Percentiles rank a stretch among this genome's conserved stretches.
These are phyloP conservation scores for Bipolaris oryzae DNA, from an alignment of 2,329 filamentous ascomycete genomes.

Conservation along the genomic window DNA sequence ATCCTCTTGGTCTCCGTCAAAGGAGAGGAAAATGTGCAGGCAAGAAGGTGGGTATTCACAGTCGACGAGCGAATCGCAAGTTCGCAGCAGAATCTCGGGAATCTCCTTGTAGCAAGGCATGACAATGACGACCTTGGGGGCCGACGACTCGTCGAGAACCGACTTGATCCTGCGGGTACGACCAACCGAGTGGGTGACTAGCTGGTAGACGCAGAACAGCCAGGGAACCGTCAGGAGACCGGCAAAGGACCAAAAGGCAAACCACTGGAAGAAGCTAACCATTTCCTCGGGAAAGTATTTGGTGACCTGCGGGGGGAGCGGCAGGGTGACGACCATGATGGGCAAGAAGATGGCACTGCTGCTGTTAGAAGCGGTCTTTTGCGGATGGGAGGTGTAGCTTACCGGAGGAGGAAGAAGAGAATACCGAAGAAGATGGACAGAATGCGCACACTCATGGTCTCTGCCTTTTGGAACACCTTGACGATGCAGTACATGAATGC, in stretches of 20 bases:
- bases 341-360: constrained; percentile 81
- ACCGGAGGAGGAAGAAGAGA: constrained; percentile 78
- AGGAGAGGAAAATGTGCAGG: constrained; percentile 93
- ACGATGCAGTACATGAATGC: constrained; percentile 89
- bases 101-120: constrained; percentile 98
- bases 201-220: constrained; percentile 90
- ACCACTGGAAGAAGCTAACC: constrained; percentile 82
- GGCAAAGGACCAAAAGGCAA: constrained; percentile 93
- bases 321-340: constrained; percentile 91
- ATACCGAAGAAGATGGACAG: constrained; percentile 77
- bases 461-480: constrained; percentile 88
- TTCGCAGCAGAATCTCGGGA: constrained; percentile 80
- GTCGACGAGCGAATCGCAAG: constrained; percentile 88
- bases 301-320: constrained; percentile 74
- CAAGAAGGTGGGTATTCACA: constrained; percentile 93
- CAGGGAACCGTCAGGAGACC: constrained; percentile 84
- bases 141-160: constrained; percentile 80
- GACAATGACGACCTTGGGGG: constrained; percentile 92
- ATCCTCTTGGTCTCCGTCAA: constrained; percentile 88
- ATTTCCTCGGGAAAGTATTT: constrained; percentile 72
- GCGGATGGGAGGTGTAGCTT: constrained; percentile 32
- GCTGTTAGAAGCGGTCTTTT: constrained; percentile 23
- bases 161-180: constrained; percentile 81
- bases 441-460: constrained; percentile 80
- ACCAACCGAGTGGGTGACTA: constrained; percentile 85